These are phyloP conservation scores for Flaveria floridana DNA, from an alignment of 140 eudicot species.

Conservation along the genomic window DNA sequence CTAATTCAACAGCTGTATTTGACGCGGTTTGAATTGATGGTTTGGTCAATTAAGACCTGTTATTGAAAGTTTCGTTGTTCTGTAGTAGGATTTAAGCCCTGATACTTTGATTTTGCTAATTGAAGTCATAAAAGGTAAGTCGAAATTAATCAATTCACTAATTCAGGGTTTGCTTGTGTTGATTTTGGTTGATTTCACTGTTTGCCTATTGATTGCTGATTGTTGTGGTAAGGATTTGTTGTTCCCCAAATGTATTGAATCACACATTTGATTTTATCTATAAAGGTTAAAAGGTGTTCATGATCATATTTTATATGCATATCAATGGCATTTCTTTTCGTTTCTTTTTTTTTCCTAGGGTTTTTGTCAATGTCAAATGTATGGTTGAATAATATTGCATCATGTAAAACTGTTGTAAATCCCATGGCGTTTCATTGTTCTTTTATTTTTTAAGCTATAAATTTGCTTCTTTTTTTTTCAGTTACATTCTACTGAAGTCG, in stretches of 20 bases:
- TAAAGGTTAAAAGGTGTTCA: background rate
- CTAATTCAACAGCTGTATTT: constrained; percentile 24
- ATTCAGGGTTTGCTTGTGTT: background rate
- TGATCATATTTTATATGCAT: background rate
- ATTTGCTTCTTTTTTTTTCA: background rate
- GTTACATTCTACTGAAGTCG: background rate
- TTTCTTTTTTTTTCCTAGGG: background rate
- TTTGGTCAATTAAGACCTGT: constrained; percentile 26
- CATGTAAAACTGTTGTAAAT: background rate
- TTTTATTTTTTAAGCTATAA: too few relatives aligned
- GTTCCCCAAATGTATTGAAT: background rate
- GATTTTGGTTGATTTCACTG: constrained; percentile 4
- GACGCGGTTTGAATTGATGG: constrained; percentile 30
- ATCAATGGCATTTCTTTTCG: background rate
- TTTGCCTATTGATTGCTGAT: constrained; percentile 10
- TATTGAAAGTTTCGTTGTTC: constrained; percentile 12
- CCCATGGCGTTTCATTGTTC: too few relatives aligned
- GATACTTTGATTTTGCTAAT: background rate
- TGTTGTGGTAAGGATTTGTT: background rate
- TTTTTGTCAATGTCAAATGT: too few relatives aligned
- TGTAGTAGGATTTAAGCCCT: constrained; percentile 18
- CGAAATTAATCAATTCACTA: constrained; percentile 12
- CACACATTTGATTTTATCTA: background rate
- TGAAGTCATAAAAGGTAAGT: background rate
- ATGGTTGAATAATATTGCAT: background rate